Percentiles rank a stretch among this genome's conserved stretches.
Conservation (phyloP, 2,329 filamentous ascomycete genomes). For the Diaporthe nobilis region DNA sequence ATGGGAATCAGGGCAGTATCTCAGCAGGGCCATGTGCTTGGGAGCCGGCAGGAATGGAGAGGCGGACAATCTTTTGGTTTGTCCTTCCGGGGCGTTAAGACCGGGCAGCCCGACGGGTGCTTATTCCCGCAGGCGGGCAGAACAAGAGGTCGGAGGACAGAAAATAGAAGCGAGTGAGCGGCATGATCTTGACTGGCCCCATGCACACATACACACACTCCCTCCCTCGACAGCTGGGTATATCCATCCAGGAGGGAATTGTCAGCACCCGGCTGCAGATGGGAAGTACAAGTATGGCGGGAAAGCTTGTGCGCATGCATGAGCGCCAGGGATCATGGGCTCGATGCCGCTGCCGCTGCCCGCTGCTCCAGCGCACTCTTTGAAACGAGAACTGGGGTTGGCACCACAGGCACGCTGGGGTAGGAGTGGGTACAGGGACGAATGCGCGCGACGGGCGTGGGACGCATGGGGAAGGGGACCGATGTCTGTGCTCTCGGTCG, state of each 20-base stretch:
- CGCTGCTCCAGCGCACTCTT: background rate
- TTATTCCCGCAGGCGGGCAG: slow-evolving; percentile 12
- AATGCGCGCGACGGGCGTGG: slow-evolving; percentile 15
- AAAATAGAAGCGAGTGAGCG: slow-evolving; percentile 5
- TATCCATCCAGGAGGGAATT: slow-evolving; percentile 13
- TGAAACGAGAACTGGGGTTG: slow-evolving; percentile 26
- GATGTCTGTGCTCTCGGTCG: slow-evolving; percentile 15
- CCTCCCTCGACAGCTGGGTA: background rate
- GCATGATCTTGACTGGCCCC: background rate
- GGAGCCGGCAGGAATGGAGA: background rate
- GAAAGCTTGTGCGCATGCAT: slow-evolving; percentile 29
- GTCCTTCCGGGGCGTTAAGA: background rate
- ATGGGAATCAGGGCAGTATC: background rate
- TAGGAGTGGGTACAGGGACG: slow-evolving; percentile 23
- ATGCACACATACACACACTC: too few relatives aligned
- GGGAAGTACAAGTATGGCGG: slow-evolving; percentile 3
- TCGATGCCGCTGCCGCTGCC: background rate
- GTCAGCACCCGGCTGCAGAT: slow-evolving; percentile 24
- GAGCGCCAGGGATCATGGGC: slow-evolving; percentile 26
- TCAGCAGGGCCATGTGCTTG: background rate
- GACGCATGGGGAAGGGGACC: slow-evolving; percentile 10
- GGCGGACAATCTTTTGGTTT: background rate
- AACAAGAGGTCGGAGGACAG: background rate
- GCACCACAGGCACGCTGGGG: slow-evolving; percentile 11
- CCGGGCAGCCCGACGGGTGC: slow-evolving; percentile 14